Evolutionary conservation across 129 eudicot species (phyloP), one percentile per base, ranked within the genome.

Genomic region (Flaveria trinervia): DNA sequence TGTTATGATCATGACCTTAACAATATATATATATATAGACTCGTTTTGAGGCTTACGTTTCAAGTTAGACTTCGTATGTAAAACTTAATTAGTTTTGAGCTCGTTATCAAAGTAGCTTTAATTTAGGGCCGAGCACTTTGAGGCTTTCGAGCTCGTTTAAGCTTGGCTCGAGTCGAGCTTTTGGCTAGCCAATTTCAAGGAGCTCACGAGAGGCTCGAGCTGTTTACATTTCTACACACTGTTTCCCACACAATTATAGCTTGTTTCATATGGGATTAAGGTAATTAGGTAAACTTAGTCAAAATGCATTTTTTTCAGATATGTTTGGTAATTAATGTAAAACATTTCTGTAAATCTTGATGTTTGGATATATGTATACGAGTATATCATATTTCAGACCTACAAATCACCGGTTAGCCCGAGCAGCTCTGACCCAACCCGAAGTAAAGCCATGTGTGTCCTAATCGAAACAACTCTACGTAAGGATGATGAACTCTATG

Each of bases 401-500:
- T 54, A 54, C 22, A 54, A n/a, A 5, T 54, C 18, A 36, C 20
- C 9, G 0, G 13, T 55, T 55, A 55, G 61, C 9, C 23, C 12
- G 1, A 18, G 61, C 33, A 22, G 10, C 67, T 60, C 39, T 4
- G 2, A 20, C 16, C 36, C 17, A 15, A 1, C 6, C n/a, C 39
- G 9, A 26, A 8, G n/a, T 25, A 61, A 26, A 0, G 43, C 43
- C 43, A 61, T 23, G 36, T 59, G 26, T 25, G 67, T 61, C 18
- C 39, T 64, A 64, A 36, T 36, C 7, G 45, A 15, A 39, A 65
- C 71, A 65, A 65, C 50, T 68, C 54, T 41, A 17, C 17, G 55
- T 44, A 68, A 44, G 72, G 54, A 68, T 68, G 72, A 68, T 43
- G 16, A 1, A 41, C 3, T 5, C 30, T 68, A 36, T 68, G 49